Percentiles rank a stretch among this genome's conserved stretches.
phyloP scores from a whole-genome alignment of 2,329 filamentous ascomycete species.

The Botrytis elliptica region DNA sequence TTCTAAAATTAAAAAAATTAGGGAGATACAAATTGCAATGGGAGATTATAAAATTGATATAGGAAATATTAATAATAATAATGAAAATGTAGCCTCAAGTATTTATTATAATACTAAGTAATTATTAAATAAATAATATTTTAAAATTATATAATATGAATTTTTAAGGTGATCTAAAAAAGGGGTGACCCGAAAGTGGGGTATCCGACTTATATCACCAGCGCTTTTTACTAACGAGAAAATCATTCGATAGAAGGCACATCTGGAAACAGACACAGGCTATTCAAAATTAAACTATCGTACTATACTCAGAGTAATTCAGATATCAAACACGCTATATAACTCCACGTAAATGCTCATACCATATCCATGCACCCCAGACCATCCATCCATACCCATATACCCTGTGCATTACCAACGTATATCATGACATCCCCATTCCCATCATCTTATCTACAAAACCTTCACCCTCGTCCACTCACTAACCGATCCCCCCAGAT shows the following conservation, averaged over 20 bases:
- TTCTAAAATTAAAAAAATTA: too few relatives aligned
- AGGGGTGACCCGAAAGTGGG: too few relatives aligned
- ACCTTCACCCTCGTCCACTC: constrained; percentile 70
- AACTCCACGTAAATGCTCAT: not conserved
- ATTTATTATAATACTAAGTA: too few relatives aligned
- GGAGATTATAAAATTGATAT: too few relatives aligned
- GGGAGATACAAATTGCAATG: too few relatives aligned
- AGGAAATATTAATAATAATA: too few relatives aligned
- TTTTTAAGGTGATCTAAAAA: too few relatives aligned
- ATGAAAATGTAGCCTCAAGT: too few relatives aligned
- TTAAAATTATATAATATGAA: too few relatives aligned
- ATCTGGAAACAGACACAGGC: not conserved
- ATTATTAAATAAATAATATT: too few relatives aligned
- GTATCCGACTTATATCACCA: too few relatives aligned
- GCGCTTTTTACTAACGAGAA: not conserved
- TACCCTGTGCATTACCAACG: not conserved
- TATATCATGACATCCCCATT: not conserved
- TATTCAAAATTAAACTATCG: not conserved
- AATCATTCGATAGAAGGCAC: not conserved
- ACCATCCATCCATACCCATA: not conserved
- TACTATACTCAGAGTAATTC: not conserved
- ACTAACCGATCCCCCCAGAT: constrained; percentile 65
- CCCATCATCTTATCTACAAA: constrained; percentile 26
- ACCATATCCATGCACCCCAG: not conserved
- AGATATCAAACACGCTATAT: not conserved